Conservation (phyloP, 768 basidiomycete species). For the Amanita phalloides region DNA sequence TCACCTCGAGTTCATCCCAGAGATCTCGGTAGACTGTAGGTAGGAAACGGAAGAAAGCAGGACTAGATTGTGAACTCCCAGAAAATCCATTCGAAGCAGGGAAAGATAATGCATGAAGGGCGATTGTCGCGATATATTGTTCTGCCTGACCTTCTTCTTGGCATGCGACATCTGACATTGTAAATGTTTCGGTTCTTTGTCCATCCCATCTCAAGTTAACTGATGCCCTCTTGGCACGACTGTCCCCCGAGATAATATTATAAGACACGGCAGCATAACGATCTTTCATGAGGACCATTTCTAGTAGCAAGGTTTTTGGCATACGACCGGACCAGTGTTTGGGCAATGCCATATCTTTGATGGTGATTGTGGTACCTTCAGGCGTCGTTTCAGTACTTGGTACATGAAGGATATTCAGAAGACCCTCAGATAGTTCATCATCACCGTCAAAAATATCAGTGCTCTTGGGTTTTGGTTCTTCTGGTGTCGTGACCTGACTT, state of each 20-base stretch:
- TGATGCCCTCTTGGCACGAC: constrained; percentile 64
- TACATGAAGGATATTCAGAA: constrained; percentile 61
- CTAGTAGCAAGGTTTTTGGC: constrained; percentile 64
- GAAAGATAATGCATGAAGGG: constrained; percentile 70
- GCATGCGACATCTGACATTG: constrained; percentile 83
- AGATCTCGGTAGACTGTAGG: constrained; percentile 78
- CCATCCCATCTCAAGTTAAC: constrained; percentile 69
- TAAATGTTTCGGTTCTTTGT: constrained; percentile 50
- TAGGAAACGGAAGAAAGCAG: constrained; percentile 68
- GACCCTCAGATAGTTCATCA: constrained; percentile 42
- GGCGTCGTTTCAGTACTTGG: constrained; percentile 45
- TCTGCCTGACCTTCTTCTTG: constrained; percentile 70
- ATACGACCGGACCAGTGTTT: constrained; percentile 78
- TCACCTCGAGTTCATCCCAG: constrained; percentile 80
- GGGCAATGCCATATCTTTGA: constrained; percentile 70
- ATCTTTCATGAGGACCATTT: constrained; percentile 58
- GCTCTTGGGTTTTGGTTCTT: constrained; percentile 1
- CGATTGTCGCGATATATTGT: constrained; percentile 81
- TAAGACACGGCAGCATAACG: constrained; percentile 70
- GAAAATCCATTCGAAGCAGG: constrained; percentile 53
- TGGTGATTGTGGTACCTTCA: constrained; percentile 37
- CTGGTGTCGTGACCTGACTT: neutral
- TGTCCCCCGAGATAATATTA: constrained; percentile 49
- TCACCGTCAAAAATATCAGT: constrained; percentile 22
- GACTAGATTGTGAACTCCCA: constrained; percentile 28